Percentiles rank a stretch among this genome's conserved stretches.
Conservation (phyloP, 768 basidiomycete genomes). For the Pholiota conissans region DNA sequence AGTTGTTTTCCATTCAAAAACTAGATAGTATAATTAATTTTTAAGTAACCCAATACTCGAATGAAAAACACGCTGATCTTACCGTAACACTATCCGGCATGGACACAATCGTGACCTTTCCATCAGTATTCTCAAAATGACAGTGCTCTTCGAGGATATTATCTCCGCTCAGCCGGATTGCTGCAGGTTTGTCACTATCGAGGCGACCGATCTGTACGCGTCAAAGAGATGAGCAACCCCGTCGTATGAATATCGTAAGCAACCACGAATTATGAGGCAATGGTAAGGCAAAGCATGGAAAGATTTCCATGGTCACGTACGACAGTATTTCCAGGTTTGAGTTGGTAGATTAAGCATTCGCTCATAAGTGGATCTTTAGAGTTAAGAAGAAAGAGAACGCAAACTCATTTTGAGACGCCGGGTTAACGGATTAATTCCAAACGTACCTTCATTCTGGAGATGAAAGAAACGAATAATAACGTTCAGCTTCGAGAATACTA, state of each 20-base stretch:
- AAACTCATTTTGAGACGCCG: slow-evolving; percentile 15
- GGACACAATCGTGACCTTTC: slow-evolving; percentile 80
- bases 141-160: slow-evolving; percentile 94
- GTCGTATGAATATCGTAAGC: slow-evolving; percentile 1
- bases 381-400: slow-evolving; percentile 1
- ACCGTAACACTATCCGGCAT: slow-evolving; percentile 84
- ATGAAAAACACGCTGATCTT: slow-evolving; percentile 24
- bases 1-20: slow-evolving; percentile 95
- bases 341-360: slow-evolving; percentile 91
- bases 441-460: slow-evolving; percentile 69
- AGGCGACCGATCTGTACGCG: slow-evolving; percentile 74
- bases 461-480: slow-evolving; percentile 11
- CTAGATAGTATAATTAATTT: slow-evolving; percentile 36
- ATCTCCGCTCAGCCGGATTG: slow-evolving; percentile 90
- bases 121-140: slow-evolving; percentile 83
- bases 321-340: slow-evolving; percentile 82
- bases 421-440: slow-evolving; percentile 10
- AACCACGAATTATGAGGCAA: background rate
- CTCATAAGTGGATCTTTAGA: slow-evolving; percentile 89
- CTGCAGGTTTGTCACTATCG: slow-evolving; percentile 77
- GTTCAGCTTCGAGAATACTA: slow-evolving; percentile 17
- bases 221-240: background rate
- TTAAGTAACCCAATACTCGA: background rate
- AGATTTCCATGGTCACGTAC: slow-evolving; percentile 37
- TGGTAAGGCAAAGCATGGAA: background rate